Percentiles rank a stretch among this genome's conserved stretches.
phyloP scores from a whole-genome alignment of 2,329 filamentous ascomycete species.

The Sarocladium brachiariae region DNA sequence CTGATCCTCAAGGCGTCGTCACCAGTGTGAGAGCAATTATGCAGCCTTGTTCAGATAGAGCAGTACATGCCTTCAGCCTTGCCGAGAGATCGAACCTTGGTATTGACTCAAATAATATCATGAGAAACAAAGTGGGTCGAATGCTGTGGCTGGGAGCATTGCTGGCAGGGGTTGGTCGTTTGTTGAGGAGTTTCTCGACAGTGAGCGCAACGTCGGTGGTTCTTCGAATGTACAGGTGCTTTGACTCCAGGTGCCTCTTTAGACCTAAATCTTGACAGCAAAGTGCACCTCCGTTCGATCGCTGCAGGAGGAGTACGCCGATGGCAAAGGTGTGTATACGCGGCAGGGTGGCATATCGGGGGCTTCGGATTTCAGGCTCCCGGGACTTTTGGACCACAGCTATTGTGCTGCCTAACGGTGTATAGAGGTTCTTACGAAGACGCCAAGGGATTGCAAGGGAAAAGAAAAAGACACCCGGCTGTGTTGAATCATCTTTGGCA shows the following conservation, averaged over 20 bases:
- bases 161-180: slow-evolving; percentile 8
- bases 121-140: slow-evolving; percentile 6
- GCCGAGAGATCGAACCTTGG: neutral
- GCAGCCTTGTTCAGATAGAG: neutral
- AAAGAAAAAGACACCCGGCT: no score
- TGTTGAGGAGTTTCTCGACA: neutral
- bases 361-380: neutral
- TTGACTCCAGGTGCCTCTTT: no score
- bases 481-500: no score
- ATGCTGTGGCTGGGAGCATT: slow-evolving; percentile 6
- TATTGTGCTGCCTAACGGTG: slow-evolving; percentile 1
- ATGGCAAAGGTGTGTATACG: slow-evolving; percentile 1
- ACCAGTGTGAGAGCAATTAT: neutral
- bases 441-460: no score
- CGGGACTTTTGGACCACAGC: neutral
- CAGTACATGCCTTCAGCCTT: neutral
- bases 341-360: neutral
- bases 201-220: neutral
- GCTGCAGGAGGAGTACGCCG: neutral
- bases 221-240: neutral
- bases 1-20: neutral
- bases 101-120: neutral
- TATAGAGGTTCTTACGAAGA: slow-evolving; percentile 1
- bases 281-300: neutral
- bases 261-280: no score